Percentiles rank a stretch among this genome's conserved stretches.
Evolutionary conservation across 345 rosid genomes (phyloP).

Genomic region (Eucalyptus decipiens): DNA sequence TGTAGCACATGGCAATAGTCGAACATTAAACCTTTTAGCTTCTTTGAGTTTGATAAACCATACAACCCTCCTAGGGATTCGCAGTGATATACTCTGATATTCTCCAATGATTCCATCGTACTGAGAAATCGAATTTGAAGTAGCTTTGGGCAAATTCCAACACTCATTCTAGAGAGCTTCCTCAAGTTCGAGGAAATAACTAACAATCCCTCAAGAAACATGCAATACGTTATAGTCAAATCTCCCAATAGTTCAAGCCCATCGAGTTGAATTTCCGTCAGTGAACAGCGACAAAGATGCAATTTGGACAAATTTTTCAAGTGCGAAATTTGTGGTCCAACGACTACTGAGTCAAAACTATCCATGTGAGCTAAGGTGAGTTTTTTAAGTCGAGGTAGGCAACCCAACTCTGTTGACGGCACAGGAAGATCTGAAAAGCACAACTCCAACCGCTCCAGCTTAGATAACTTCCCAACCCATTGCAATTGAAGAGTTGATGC

Average conservation of each 20-base stretch:
- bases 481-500: not conserved
- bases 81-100: too few relatives aligned
- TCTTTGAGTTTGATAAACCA: not conserved
- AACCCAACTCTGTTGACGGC: not conserved
- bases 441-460: not conserved
- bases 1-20: fast-evolving
- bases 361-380: not conserved
- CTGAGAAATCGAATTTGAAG: not conserved
- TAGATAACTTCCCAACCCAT: not conserved
- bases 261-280: not conserved
- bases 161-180: fast-evolving
- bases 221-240: fast-evolving
- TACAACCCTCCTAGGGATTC: not conserved
- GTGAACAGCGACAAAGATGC: not conserved
- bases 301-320: not conserved
- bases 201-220: not conserved
- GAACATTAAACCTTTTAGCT: fast-evolving
- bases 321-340: not conserved
- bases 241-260: not conserved
- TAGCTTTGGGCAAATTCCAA: fast-evolving
- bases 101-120: not conserved
- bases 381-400: not conserved
- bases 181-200: not conserved
- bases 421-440: not conserved
- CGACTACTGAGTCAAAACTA: not conserved